Evolutionary conservation across 2,329 filamentous ascomycete species (phyloP).

Genomic region (Lachnellula hyalina): DNA sequence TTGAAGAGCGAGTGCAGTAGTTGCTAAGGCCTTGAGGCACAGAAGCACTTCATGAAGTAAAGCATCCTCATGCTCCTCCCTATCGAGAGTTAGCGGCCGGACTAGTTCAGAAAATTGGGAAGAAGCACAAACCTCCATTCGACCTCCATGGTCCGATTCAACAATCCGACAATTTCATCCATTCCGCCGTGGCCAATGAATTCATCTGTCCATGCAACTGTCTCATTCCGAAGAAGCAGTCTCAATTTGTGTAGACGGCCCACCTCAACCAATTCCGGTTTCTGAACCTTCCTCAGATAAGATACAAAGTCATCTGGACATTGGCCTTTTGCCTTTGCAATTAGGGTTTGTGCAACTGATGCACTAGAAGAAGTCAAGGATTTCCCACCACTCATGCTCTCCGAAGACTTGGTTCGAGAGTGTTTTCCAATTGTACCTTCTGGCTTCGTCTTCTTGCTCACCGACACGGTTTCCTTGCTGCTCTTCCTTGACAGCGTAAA

Average conservation of each 20-base stretch:
- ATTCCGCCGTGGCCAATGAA: conserved; percentile 89
- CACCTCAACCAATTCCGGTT: conserved; percentile 83
- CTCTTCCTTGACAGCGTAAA: conserved; percentile 50
- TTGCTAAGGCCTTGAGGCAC: conserved; percentile 91
- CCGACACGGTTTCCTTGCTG: conserved; percentile 55
- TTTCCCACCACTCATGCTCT: conserved; percentile 57
- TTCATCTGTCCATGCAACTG: conserved; percentile 88
- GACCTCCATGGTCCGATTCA: conserved; percentile 89
- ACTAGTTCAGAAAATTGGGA: conserved; percentile 35
- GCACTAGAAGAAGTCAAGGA: conserved; percentile 49
- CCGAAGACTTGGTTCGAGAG: conserved; percentile 66
- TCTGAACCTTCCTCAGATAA: conserved; percentile 75
- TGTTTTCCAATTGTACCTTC: conserved; percentile 59
- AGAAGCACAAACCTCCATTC: conserved; percentile 75
- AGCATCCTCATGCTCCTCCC: conserved; percentile 92
- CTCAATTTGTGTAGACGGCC: conserved; percentile 91
- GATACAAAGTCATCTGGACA: conserved; percentile 78
- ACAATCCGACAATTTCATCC: conserved; percentile 78
- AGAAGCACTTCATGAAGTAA: conserved; percentile 87
- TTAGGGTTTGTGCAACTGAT: conserved; percentile 50
- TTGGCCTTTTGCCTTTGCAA: conserved; percentile 67
- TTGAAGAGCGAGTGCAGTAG: conserved; percentile 78
- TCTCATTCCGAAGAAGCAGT: conserved; percentile 86
- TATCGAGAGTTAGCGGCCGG: conserved; percentile 33
- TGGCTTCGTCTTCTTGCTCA: conserved; percentile 68